phyloP scores from a whole-genome alignment of 306 rosid species.

The Clitoria ternatea region DNA sequence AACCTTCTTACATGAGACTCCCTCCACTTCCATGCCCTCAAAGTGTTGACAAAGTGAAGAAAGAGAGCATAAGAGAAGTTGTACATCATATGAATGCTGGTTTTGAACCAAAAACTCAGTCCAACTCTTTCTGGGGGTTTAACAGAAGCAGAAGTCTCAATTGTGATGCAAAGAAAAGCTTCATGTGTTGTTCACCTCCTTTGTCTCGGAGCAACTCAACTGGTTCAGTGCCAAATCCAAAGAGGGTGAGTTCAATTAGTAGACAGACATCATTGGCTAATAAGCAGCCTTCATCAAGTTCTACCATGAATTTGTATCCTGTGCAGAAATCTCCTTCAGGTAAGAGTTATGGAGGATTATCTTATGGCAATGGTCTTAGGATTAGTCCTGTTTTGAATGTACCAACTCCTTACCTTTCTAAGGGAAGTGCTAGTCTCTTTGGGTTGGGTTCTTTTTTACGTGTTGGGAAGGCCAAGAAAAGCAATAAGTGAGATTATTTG shows the following conservation, averaged over 20 bases:
- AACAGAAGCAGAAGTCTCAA: conserved; percentile 74
- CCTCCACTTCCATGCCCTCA: conserved; percentile 47
- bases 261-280: conserved; percentile 31
- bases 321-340: conserved; percentile 45
- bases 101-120: conserved; percentile 30
- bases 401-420: conserved; percentile 69
- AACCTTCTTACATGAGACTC: conserved; percentile 18
- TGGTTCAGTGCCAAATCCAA: conserved; percentile 50
- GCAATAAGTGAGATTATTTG: conserved; percentile 40
- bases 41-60: conserved; percentile 27
- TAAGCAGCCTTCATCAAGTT: conserved; percentile 29
- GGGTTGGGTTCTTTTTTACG: conserved; percentile 59
- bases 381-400: conserved; percentile 66
- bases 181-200: conserved; percentile 44
- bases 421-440: conserved; percentile 52
- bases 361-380: conserved; percentile 44
- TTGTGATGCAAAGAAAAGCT: conserved; percentile 45
- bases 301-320: conserved; percentile 28
- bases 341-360: conserved; percentile 52
- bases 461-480: conserved; percentile 52
- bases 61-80: conserved; percentile 27
- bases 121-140: conserved; percentile 72
- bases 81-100: neutral
- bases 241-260: conserved; percentile 30
- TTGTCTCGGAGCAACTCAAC: conserved; percentile 72